Conservation (phyloP, 768 basidiomycete species). For the Dacryopinax spathularia region DNA sequence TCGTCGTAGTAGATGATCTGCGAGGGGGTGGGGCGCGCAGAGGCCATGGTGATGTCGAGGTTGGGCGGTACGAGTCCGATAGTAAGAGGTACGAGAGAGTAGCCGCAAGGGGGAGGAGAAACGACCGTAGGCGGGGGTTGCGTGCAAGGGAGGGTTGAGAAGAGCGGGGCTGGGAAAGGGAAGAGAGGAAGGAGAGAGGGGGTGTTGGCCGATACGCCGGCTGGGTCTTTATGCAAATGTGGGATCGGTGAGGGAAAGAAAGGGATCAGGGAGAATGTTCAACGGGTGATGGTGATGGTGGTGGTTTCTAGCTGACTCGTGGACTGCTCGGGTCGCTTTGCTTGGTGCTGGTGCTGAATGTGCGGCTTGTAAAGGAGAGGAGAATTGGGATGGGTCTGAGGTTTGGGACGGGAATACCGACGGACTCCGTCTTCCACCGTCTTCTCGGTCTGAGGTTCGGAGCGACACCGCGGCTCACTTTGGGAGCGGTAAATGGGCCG, state of each 20-base stretch:
- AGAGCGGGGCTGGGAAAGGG: background rate
- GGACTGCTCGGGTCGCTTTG: too few relatives aligned
- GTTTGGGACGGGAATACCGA: too few relatives aligned
- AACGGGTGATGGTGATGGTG: too few relatives aligned
- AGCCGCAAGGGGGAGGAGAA: background rate
- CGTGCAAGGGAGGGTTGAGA: background rate
- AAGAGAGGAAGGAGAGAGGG: too few relatives aligned
- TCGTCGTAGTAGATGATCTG: constrained; percentile 14
- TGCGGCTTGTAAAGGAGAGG: too few relatives aligned
- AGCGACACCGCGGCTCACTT: too few relatives aligned
- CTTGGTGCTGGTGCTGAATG: too few relatives aligned
- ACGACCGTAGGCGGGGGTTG: background rate
- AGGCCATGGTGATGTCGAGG: background rate
- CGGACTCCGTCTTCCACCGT: too few relatives aligned
- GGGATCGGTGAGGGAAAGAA: background rate
- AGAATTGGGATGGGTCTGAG: too few relatives aligned
- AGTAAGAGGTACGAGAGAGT: background rate
- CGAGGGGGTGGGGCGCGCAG: background rate
- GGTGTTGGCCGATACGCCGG: background rate
- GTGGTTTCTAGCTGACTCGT: too few relatives aligned
- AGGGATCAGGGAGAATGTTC: background rate
- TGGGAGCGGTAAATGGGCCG: too few relatives aligned
- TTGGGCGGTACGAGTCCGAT: background rate
- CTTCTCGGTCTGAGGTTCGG: too few relatives aligned
- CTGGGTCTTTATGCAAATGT: background rate